These are phyloP conservation scores for Morella rubra DNA, from an alignment of 306 rosid genomes.

Conservation along the genomic window DNA sequence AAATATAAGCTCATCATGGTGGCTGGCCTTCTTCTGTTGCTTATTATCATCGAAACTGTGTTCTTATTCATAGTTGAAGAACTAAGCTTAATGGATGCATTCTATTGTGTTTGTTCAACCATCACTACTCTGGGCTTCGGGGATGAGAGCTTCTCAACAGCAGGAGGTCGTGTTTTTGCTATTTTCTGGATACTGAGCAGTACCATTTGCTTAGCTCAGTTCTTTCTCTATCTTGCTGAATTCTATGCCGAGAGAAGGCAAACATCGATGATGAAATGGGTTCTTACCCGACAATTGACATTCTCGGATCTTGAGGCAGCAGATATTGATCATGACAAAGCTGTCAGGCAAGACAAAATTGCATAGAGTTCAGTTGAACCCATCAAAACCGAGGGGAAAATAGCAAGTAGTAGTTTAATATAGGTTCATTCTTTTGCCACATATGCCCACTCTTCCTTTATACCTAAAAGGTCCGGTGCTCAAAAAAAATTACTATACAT, in stretches of 20 bases:
- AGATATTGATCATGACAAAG: slow-evolving; percentile 76
- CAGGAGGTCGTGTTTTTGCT: slow-evolving; percentile 62
- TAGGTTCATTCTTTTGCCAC: not conserved
- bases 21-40: slow-evolving; percentile 37
- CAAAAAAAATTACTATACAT: not conserved
- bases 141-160: slow-evolving; percentile 73
- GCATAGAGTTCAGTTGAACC: not conserved
- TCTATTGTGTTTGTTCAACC: slow-evolving; percentile 82
- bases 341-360: slow-evolving; percentile 50
- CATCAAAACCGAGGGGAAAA: not conserved
- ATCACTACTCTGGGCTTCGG: slow-evolving; percentile 88
- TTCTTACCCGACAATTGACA: slow-evolving; percentile 55
- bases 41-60: slow-evolving; percentile 49
- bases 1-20: slow-evolving; percentile 57
- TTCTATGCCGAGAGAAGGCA: slow-evolving; percentile 64
- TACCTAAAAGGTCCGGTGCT: too few relatives aligned
- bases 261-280: slow-evolving; percentile 48
- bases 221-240: slow-evolving; percentile 73
- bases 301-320: slow-evolving; percentile 70
- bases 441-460: not conserved
- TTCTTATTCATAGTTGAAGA: slow-evolving; percentile 54
- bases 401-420: not conserved
- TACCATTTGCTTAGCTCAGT: slow-evolving; percentile 78
- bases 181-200: slow-evolving; percentile 79
- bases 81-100: slow-evolving; percentile 55